These are phyloP conservation scores for Setaria viridis DNA, from an alignment of 202 grass and related monocot species.

Conservation along the genomic window DNA sequence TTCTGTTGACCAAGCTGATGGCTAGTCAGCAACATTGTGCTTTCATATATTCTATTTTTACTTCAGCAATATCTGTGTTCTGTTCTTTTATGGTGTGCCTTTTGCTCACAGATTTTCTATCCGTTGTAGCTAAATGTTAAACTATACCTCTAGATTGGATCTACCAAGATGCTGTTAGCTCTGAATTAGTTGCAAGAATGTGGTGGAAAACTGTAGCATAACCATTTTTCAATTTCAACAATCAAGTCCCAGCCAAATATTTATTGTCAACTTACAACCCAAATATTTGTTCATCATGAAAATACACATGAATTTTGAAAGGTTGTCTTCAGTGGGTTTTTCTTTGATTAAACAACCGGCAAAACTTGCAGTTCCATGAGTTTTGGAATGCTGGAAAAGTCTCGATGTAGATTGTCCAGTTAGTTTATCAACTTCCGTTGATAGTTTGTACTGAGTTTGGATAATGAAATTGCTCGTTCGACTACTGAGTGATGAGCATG, in stretches of 20 bases:
- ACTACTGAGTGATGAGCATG: not conserved
- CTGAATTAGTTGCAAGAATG: not conserved
- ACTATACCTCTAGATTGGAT: constrained; percentile 4
- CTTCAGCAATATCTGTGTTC: not conserved
- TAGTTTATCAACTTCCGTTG: constrained; percentile 29
- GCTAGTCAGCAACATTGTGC: constrained; percentile 12
- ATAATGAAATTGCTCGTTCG: constrained; percentile 28
- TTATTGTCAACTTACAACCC: not conserved
- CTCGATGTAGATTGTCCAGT: not conserved
- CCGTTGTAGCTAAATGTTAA: not conserved
- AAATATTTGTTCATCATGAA: constrained; percentile 28
- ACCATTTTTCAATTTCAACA: constrained; percentile 27
- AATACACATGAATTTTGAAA: not conserved
- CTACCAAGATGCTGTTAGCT: constrained; percentile 25
- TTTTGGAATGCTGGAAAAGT: constrained; percentile 16
- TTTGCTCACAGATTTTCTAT: constrained; percentile 24
- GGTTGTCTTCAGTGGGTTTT: not conserved
- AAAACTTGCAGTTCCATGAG: not conserved
- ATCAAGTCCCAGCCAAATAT: constrained; percentile 7
- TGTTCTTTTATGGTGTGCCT: not conserved
- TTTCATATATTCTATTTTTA: constrained; percentile 23
- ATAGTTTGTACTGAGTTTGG: constrained; percentile 25
- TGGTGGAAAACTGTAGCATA: constrained; percentile 15
- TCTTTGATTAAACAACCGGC: constrained; percentile 20
- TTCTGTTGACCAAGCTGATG: constrained; percentile 35